Conservation (phyloP, 2,329 filamentous ascomycete genomes). For the Aspergillus novoparasiticus region DNA sequence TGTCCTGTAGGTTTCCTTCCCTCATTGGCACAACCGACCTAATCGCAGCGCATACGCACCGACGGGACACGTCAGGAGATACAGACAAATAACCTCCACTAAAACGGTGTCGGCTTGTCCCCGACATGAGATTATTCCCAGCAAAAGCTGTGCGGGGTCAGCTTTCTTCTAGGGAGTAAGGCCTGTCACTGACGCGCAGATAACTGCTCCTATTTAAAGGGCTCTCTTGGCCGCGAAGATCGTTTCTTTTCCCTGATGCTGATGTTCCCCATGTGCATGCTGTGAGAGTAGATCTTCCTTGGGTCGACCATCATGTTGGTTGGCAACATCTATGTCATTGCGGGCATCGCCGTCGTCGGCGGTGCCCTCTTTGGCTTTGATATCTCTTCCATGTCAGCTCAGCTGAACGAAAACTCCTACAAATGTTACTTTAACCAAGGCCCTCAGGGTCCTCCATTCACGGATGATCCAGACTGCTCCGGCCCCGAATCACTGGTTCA, state of each 20-base stretch:
- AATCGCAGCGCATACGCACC: neutral
- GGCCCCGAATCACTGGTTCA: constrained; percentile 56
- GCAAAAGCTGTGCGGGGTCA: neutral
- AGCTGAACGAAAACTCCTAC: constrained; percentile 52
- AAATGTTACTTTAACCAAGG: constrained; percentile 68
- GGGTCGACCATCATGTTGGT: constrained; percentile 34
- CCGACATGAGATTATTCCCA: neutral
- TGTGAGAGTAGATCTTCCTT: neutral
- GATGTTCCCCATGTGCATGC: neutral
- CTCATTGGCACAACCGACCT: neutral
- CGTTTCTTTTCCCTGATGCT: neutral
- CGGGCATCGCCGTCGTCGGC: constrained; percentile 53
- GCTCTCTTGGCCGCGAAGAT: neutral
- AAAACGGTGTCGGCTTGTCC: neutral
- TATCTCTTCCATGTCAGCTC: constrained; percentile 41
- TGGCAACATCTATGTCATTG: constrained; percentile 61
- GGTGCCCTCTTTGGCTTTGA: constrained; percentile 38
- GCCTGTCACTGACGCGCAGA: neutral
- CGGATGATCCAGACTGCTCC: constrained; percentile 41
- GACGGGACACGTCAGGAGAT: neutral
- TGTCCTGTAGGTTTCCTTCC: neutral
- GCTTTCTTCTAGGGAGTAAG: neutral
- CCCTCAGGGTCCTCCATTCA: constrained; percentile 61
- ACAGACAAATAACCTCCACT: neutral
- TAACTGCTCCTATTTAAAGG: neutral